Base-by-base conservation (phyloP, 495 filamentous ascomycete species). In the Penicillium canescens region DNA sequence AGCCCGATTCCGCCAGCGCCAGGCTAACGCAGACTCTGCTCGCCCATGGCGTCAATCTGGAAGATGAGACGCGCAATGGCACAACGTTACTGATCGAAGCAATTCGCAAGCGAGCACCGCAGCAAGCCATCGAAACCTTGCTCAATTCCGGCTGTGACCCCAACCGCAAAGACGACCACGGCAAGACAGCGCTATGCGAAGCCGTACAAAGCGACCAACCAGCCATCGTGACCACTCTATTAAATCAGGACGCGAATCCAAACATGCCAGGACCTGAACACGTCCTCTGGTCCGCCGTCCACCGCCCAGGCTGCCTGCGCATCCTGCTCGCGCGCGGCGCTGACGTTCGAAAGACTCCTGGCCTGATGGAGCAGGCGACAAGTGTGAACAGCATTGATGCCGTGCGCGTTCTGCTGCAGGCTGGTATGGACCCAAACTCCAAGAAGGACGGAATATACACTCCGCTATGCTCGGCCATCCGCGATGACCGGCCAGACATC, bases 401-500 rank as follows among this genome's bases (percentile, higher is more conserved):
- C 0, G 77, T 85, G 8, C 59, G 64, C 6, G 67, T 82, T n/a
- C 67, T 85, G 9, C 61, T 69, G 7, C 40, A 78, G 24, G 73
- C 73, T 14, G 76, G 78, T 5, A 74, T 78, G 28, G 73, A 78
- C 39, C 77, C 77, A 4, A 79, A 83, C 54, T 61, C 68, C 28
- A 79, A 79, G 60, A 85, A 82, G 54, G 77, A 82, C 50, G 79
- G 79, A 28, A 73, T 77, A 44, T 82, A 81, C 60, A 82, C 81
- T 4, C 81, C 81, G 0, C 65, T 84, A 0, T 82, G 77, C 65
- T 80, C 81, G 2, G 70, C 80, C 12, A 82, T 83, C 57, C 76
- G 80, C 26, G 77, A 82, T 48, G 73, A 82, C 48, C 68, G 75
- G 28, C 46, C 67, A 13, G 75, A 80, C 55, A 78, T 85, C 42